phyloP scores from a whole-genome alignment of 495 filamentous ascomycete genomes.

The Lepraria neglecta region DNA sequence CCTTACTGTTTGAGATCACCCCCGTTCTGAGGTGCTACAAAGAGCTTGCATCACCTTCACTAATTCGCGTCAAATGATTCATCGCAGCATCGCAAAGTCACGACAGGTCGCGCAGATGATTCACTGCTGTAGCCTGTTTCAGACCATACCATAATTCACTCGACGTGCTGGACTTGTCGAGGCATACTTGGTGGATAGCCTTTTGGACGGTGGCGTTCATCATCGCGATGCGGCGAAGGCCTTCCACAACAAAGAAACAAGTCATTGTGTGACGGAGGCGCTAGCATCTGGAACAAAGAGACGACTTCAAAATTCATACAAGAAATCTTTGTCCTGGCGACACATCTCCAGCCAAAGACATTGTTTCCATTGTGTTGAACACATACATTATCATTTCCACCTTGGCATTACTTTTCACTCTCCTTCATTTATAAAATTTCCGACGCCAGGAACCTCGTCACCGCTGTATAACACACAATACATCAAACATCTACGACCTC shows the following conservation, averaged over 20 bases:
- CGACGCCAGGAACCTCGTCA: background rate
- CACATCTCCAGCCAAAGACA: background rate
- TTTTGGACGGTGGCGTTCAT: background rate
- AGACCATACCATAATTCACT: background rate
- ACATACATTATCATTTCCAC: background rate
- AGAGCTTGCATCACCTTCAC: background rate
- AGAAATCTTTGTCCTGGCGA: background rate
- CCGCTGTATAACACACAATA: background rate
- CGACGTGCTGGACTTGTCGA: slow-evolving; percentile 11
- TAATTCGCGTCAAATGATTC: background rate
- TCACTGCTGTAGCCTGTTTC: background rate
- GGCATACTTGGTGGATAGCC: background rate
- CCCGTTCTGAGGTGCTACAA: background rate
- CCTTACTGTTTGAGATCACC: background rate
- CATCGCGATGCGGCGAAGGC: slow-evolving; percentile 12
- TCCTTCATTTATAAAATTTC: background rate
- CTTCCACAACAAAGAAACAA: background rate
- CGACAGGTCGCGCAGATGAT: background rate
- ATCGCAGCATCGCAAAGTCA: background rate
- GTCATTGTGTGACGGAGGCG: slow-evolving; percentile 8
- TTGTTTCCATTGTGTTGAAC: slow-evolving; percentile 4
- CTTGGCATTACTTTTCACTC: background rate
- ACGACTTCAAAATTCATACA: background rate
- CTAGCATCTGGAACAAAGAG: background rate
- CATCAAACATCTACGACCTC: background rate